Evolutionary conservation across 2,329 filamentous ascomycete species (phyloP).

Genomic region (Fusarium sp.): DNA sequence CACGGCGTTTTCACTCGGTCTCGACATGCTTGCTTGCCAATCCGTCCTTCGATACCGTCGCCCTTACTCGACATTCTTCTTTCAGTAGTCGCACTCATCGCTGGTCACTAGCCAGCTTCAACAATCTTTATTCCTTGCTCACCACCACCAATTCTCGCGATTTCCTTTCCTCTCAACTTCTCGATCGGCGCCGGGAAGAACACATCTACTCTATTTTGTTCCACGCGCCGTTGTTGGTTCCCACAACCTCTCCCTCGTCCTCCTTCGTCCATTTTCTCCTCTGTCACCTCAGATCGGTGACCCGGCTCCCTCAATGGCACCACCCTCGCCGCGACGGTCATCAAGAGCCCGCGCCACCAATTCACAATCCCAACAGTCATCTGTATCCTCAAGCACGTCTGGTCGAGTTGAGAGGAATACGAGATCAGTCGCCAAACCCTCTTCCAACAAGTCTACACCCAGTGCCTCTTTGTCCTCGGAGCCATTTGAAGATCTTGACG

Average conservation of each 20-base stretch:
- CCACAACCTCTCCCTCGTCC: conserved; percentile 4
- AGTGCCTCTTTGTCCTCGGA: conserved; percentile 78
- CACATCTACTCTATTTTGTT: background rate
- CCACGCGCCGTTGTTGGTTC: conserved; percentile 3
- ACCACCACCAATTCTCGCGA: conserved; percentile 35
- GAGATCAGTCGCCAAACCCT: conserved; percentile 75
- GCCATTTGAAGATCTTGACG: conserved; percentile 72
- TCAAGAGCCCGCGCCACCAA: conserved; percentile 87
- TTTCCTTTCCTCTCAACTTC: conserved; percentile 3
- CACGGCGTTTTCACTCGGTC: conserved; percentile 26
- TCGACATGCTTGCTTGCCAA: conserved; percentile 44
- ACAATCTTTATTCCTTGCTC: conserved; percentile 22
- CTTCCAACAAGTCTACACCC: conserved; percentile 80
- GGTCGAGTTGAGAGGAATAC: conserved; percentile 79
- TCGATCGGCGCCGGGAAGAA: background rate
- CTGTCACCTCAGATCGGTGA: conserved; percentile 45
- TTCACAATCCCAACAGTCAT: conserved; percentile 79
- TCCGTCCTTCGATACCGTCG: conserved; percentile 35
- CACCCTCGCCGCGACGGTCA: conserved; percentile 81
- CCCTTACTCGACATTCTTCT: conserved; percentile 33
- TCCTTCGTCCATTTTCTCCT: conserved; percentile 28
- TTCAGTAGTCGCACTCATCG: conserved; percentile 37
- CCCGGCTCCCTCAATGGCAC: conserved; percentile 62
- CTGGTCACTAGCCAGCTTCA: conserved; percentile 27
- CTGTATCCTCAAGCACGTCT: conserved; percentile 81